Base-by-base conservation (phyloP, 148 eudicot species). In the Fallopia convolvulus region DNA sequence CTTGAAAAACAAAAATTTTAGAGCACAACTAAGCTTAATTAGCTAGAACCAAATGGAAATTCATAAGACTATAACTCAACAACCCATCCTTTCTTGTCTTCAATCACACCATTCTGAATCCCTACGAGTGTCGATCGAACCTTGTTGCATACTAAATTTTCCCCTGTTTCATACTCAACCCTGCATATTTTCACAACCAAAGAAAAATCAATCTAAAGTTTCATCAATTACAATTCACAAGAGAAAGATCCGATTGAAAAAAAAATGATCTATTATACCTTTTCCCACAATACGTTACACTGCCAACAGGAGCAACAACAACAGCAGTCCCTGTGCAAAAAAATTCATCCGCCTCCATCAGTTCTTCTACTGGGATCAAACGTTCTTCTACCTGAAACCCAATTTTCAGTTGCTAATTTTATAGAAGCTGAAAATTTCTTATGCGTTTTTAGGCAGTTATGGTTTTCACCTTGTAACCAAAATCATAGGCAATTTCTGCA, bases 251-350 rank as follows among this genome's bases (percentile, higher is more conserved):
- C 46, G 7, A 42, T 9, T 42, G 46, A 42, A 42, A 42, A 42
- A 42, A 42, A 42, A 42, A 6, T 42, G 46, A 61, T 18, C 26
- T 11, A 4, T 13, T 10, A 13, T 84, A 92, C 99, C 97, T 89
- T 79, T 79, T 82, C 47, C 81, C 86, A 46, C 80, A 77, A 80
- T 89, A 91, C 39, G 97, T 86, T 44, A 95, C 79, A 72, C 90
- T 91, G 8, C 97, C 97, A 0, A 95, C 97, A 23, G 92, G 85
- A 61, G 87, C 86, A 80, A 92, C 82, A 44, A 82, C 88, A 49
- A 91, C 91, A 47, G 97, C 99, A 72, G 94, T 95, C 70, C 97
- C 97, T 0, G 97, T 92, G 86, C 97, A 90, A 77, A 95, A 95
- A 73, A 92, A 93, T 87, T 95, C 97, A 70, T 92, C 99, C 13